Evolutionary conservation across 495 filamentous ascomycete genomes (phyloP).

Genomic region (Hypoxylon cercidicola): DNA sequence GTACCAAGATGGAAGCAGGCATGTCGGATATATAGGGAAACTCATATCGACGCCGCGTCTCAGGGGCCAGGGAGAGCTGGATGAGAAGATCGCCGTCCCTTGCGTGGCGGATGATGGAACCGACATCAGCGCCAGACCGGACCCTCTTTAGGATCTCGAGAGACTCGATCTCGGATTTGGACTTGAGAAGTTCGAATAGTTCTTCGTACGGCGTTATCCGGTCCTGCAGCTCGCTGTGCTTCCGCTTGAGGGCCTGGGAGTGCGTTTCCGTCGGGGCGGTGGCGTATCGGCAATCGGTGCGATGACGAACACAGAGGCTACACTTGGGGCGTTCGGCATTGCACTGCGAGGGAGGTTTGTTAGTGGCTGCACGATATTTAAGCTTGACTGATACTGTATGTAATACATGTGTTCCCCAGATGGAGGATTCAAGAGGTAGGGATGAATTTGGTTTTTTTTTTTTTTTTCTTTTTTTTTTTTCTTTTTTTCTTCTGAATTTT

Average conservation of each 20-base stretch:
- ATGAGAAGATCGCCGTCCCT: slow-evolving; percentile 53
- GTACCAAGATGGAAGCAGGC: slow-evolving; percentile 44
- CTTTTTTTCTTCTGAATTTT: slow-evolving; percentile 56
- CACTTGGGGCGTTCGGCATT: slow-evolving; percentile 52
- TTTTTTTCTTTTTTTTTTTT: slow-evolving; percentile 51
- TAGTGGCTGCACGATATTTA: slow-evolving; percentile 7
- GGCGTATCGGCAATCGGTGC: slow-evolving; percentile 51
- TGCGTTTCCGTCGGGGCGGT: slow-evolving; percentile 53
- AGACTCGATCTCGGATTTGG: slow-evolving; percentile 47
- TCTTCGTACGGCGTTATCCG: slow-evolving; percentile 49
- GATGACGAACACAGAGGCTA: slow-evolving; percentile 48
- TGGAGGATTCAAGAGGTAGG: neutral
- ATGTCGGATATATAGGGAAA: slow-evolving; percentile 54
- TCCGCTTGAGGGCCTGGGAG: slow-evolving; percentile 55
- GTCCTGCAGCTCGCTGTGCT: slow-evolving; percentile 49
- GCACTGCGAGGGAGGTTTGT: slow-evolving; percentile 44
- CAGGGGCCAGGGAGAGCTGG: slow-evolving; percentile 51
- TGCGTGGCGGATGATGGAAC: slow-evolving; percentile 49
- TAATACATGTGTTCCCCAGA: neutral
- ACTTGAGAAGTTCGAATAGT: slow-evolving; percentile 48
- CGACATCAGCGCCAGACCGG: slow-evolving; percentile 49
- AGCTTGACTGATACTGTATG: neutral
- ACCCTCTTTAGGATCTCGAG: slow-evolving; percentile 51
- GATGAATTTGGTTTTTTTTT: neutral
- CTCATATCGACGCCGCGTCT: slow-evolving; percentile 52